These are phyloP conservation scores for Posidonia australis DNA, from an alignment of 106 monocot species.

Conservation along the genomic window DNA sequence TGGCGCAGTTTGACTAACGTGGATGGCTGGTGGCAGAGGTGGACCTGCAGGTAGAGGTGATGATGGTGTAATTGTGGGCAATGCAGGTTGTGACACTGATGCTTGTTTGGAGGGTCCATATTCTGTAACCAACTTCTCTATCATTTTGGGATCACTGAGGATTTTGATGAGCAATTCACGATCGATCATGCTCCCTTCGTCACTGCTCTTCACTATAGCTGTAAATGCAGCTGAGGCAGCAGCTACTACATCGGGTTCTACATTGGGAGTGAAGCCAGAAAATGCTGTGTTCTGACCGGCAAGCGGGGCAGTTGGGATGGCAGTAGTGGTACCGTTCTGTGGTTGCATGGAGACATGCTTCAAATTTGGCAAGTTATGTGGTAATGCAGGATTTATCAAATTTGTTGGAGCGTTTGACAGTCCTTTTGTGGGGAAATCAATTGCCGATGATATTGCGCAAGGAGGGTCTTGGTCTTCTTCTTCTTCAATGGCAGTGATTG, in stretches of 20 bases:
- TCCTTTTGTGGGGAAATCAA: not conserved
- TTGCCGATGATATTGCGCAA: not conserved
- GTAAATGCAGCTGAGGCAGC: conserved; percentile 69
- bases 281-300: conserved; percentile 35
- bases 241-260: conserved; percentile 54
- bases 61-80: not conserved
- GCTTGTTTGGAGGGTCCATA: conserved; percentile 19
- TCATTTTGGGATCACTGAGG: conserved; percentile 50
- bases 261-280: conserved; percentile 20
- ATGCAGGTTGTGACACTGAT: not conserved
- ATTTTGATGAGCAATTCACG: conserved; percentile 72
- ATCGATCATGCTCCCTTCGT: conserved; percentile 63
- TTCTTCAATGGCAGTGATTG: conserved; percentile 75
- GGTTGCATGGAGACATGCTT: not conserved
- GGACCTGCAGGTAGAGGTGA: not conserved
- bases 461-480: conserved; percentile 13
- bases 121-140: conserved; percentile 49
- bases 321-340: not conserved
- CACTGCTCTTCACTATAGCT: conserved; percentile 58
- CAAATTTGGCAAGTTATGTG: conserved; percentile 1
- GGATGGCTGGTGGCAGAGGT: not conserved
- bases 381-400: not conserved
- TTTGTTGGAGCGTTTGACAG: not conserved
- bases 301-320: not conserved
- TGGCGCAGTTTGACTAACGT: not conserved